Evolutionary conservation across 2,329 filamentous ascomycete genomes (phyloP), one percentile per base, ranked within the genome.

Genomic region (Akanthomyces uredinophilus): DNA sequence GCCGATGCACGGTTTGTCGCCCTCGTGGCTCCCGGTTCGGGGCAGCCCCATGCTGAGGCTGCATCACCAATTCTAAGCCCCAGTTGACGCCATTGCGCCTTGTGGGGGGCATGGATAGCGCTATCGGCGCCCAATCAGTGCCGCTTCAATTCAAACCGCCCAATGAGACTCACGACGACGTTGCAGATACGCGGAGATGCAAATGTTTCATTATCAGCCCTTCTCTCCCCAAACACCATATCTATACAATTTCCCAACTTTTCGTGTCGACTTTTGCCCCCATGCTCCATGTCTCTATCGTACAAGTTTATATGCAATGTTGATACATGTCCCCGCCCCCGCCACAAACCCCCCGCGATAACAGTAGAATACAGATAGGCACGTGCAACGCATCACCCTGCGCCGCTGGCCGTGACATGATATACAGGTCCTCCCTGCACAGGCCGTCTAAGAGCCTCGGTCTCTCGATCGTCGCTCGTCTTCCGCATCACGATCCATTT

Each of bases 81-180:
- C 62, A 69, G 67, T 66, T 75, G 72, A 74, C 73, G 73, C 73
- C 72, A 75, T 75, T 65, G 64, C 66, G 62, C 65, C 65, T 63
- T 64, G 66, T 64, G 64, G 61, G 43, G 55, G 37, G 37, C n/a
- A 14, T 14, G 37, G 37, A 39, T 5, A 39, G 37, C 39, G 51
- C 53, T 65, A 67, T 70, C 69, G 70, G 69, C 41, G 24, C n/a
- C 54, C 55, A 62, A 62, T 62, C 60, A 62, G 22, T 46, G 22
- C 32, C 10, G n/a, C 27, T n/a, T 44, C 46, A 62, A 62, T 57
- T 43, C 32, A 22, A 62, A 57, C 44, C 37, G 14, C 22, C 46
- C 55, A 58, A 58, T 50, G 27, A 20, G 7, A 47, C 13, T 18
- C 44, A 7, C 22, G 5, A 32, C 4, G 18, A n/a, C 24, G 1